phyloP scores from a whole-genome alignment of 768 basidiomycete species.

The Boletellus ananas region DNA sequence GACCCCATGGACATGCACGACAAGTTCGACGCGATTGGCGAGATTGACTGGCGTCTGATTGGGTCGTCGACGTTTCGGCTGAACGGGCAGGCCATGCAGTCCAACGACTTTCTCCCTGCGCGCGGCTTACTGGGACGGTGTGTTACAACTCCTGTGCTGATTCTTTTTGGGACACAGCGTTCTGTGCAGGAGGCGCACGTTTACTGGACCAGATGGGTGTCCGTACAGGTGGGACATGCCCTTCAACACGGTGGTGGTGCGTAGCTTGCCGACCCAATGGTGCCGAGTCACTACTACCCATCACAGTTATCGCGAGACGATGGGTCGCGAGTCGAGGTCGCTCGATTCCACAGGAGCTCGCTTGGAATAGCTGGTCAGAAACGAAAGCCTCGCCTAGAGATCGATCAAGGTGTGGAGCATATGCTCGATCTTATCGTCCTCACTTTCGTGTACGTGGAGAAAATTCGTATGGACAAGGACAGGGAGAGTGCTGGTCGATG shows the following conservation, averaged over 20 bases:
- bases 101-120: conserved; percentile 22
- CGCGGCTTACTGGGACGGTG: conserved; percentile 23
- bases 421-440: conserved; percentile 29
- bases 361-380: conserved; percentile 20
- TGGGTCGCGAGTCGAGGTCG: conserved; percentile 9
- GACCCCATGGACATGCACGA: conserved; percentile 24
- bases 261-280: neutral
- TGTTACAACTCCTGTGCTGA: neutral
- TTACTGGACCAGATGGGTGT: conserved; percentile 31
- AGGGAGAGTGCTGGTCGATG: neutral
- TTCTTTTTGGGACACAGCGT: neutral
- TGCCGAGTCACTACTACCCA: neutral
- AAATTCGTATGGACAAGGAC: conserved; percentile 27
- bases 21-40: conserved; percentile 29
- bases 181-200: conserved; percentile 23
- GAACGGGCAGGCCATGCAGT: conserved; percentile 23
- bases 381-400: conserved; percentile 15
- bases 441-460: conserved; percentile 33
- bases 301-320: conserved; percentile 22
- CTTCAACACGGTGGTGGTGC: conserved; percentile 7
- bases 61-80: conserved; percentile 30
- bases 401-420: conserved; percentile 16
- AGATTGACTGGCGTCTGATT: conserved; percentile 34
- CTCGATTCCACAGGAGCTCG: conserved; percentile 18
- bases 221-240: conserved; percentile 35